Evolutionary conservation across 306 rosid genomes (phyloP).

Genomic region (Acacia melanoxylon): DNA sequence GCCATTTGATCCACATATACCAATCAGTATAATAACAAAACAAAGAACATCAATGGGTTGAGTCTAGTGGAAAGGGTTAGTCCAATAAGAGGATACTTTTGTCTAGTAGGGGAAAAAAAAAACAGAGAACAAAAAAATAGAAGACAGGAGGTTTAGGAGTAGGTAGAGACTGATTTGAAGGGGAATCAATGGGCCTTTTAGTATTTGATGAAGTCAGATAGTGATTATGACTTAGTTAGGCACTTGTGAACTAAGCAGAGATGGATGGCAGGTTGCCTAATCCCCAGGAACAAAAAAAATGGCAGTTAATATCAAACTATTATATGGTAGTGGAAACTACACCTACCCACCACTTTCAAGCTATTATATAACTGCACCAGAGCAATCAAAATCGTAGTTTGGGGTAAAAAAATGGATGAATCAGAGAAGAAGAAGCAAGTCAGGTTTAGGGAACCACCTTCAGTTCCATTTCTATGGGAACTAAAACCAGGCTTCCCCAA

Average conservation of each 20-base stretch:
- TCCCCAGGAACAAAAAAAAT: slow-evolving; percentile 28
- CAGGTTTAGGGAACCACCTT: slow-evolving; percentile 48
- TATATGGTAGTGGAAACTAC: slow-evolving; percentile 39
- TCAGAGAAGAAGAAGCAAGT: slow-evolving; percentile 25
- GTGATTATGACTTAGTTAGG: slow-evolving; percentile 16
- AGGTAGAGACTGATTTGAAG: neutral
- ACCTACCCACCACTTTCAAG: neutral
- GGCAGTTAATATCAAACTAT: slow-evolving; percentile 25
- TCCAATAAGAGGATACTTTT: too few relatives aligned
- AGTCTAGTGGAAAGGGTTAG: too few relatives aligned
- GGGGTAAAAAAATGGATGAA: slow-evolving; percentile 29
- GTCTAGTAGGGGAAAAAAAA: too few relatives aligned
- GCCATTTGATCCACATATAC: neutral
- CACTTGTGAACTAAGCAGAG: neutral
- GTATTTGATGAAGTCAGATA: slow-evolving; percentile 13
- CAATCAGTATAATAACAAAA: neutral
- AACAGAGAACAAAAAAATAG: neutral
- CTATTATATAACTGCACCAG: slow-evolving; percentile 20
- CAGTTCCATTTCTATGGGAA: slow-evolving; percentile 54
- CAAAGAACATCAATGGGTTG: neutral
- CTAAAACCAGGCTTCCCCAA: slow-evolving; percentile 43
- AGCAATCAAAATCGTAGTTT: slow-evolving; percentile 13
- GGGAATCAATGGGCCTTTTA: neutral
- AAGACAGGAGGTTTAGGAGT: neutral
- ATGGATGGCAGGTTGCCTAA: slow-evolving; percentile 49